phyloP scores from a whole-genome alignment of 371 early-diverging fungal species.

The Syncephalastrum sp. region DNA sequence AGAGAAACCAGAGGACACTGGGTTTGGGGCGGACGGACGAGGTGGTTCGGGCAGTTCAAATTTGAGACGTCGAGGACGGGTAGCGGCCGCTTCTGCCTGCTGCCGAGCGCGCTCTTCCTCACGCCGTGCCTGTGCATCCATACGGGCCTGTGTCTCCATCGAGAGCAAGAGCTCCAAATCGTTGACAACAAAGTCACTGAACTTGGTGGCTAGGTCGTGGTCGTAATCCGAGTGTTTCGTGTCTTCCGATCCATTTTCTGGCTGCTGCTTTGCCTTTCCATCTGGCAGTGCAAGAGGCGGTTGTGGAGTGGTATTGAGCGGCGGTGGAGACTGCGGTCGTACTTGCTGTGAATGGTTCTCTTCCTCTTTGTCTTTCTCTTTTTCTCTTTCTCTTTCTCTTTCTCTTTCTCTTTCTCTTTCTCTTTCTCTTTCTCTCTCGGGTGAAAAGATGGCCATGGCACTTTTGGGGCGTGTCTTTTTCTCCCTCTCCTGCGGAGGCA shows the following conservation, averaged over 20 bases:
- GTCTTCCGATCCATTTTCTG: slow-evolving; percentile 6
- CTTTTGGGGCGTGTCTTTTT: neutral
- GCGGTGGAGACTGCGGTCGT: neutral
- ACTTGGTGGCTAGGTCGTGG: slow-evolving; percentile 19
- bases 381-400: neutral
- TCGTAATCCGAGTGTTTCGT: slow-evolving; percentile 5
- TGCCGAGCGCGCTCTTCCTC: slow-evolving; percentile 1
- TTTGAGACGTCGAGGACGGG: slow-evolving; percentile 14
- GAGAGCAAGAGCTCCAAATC: slow-evolving; percentile 36
- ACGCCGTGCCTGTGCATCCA: slow-evolving; percentile 21
- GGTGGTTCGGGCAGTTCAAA: slow-evolving; percentile 32
- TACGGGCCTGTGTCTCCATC: slow-evolving; percentile 33
- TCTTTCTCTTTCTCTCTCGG: slow-evolving; percentile 6
- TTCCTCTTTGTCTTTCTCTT: neutral
- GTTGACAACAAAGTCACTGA: slow-evolving; percentile 21
- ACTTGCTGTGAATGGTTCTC: too few species aligned
- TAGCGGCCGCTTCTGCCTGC: neutral
- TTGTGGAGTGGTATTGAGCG: neutral
- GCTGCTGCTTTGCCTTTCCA: slow-evolving; percentile 5
- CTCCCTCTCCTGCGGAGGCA: too few species aligned
- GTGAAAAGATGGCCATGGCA: slow-evolving; percentile 5
- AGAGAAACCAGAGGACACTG: neutral
- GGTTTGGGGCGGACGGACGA: slow-evolving; percentile 9
- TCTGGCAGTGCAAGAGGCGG: neutral
- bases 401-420: neutral